These are phyloP conservation scores for Kluyveromyces wickerhamii DNA, from an alignment of 805 yeast genomes.

Conservation along the genomic window DNA sequence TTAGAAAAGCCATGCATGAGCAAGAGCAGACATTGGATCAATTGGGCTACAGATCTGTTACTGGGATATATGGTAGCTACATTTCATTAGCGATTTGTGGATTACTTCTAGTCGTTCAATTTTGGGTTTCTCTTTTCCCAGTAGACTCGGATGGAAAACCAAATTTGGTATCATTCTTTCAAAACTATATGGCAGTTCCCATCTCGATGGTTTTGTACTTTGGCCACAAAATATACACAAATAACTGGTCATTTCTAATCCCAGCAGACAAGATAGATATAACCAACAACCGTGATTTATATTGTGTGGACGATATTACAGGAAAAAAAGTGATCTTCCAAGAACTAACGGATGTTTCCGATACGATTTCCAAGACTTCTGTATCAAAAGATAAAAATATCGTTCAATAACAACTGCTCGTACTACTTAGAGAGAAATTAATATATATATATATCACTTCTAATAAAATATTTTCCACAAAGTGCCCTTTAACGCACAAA, in stretches of 20 bases:
- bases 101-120: constrained; percentile 53
- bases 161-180: constrained; percentile 37
- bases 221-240: constrained; percentile 37
- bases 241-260: constrained; percentile 27
- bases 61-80: constrained; percentile 51
- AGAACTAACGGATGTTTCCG: background rate
- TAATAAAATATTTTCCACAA: no score
- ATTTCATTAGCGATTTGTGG: constrained; percentile 45
- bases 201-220: constrained; percentile 37
- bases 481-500: no score
- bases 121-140: constrained; percentile 69
- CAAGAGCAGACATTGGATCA: constrained; percentile 51
- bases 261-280: constrained; percentile 44
- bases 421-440: no score
- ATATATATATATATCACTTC: no score
- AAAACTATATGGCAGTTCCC: constrained; percentile 42
- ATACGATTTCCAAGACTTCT: no score
- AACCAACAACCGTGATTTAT: constrained; percentile 14
- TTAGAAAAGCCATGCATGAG: constrained; percentile 43
- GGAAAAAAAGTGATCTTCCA: background rate
- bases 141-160: constrained; percentile 29
- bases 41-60: constrained; percentile 48
- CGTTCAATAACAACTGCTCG: no score
- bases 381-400: no score
- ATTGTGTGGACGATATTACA: background rate